Conservation (phyloP, 1,284 basidiomycete genomes). For the Irpex sp. region DNA sequence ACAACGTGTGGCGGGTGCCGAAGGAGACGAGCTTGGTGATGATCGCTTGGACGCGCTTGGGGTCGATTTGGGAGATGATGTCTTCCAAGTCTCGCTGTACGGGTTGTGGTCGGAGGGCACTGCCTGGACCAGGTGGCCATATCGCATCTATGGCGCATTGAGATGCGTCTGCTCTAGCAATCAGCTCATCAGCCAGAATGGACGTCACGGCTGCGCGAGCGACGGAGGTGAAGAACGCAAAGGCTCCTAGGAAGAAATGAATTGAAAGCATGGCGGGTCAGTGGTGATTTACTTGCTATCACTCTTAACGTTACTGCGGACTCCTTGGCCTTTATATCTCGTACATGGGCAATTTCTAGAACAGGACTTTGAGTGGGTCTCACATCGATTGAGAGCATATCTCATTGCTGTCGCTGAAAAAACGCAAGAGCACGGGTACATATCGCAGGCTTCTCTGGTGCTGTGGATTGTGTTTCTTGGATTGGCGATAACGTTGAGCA, state of each 20-base stretch:
- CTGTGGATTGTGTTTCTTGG: neutral
- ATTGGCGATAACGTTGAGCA: neutral
- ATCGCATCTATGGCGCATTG: constrained; percentile 24
- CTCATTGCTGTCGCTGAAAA: neutral
- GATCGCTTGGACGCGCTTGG: constrained; percentile 37
- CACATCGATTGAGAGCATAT: neutral
- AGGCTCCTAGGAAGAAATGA: neutral
- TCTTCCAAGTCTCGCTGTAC: constrained; percentile 36
- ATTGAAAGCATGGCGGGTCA: neutral
- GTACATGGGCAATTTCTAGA: neutral
- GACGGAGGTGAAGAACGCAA: neutral
- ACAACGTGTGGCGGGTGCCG: constrained; percentile 47
- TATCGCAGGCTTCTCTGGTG: neutral
- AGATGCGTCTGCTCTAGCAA: constrained; percentile 5
- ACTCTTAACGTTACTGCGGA: neutral
- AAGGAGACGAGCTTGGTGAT: constrained; percentile 49
- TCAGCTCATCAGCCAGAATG: neutral
- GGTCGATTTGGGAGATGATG: constrained; percentile 41
- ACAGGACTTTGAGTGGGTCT: neutral
- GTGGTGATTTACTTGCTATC: neutral
- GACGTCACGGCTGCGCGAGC: neutral
- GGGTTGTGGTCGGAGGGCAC: constrained; percentile 33
- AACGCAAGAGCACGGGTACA: neutral
- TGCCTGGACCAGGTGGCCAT: constrained; percentile 47
- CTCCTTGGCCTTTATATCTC: neutral